Percentiles rank a stretch among this genome's conserved stretches.
phyloP scores from a whole-genome alignment of 352 stramenopile species.

The Pseudoperonospora humuli region DNA sequence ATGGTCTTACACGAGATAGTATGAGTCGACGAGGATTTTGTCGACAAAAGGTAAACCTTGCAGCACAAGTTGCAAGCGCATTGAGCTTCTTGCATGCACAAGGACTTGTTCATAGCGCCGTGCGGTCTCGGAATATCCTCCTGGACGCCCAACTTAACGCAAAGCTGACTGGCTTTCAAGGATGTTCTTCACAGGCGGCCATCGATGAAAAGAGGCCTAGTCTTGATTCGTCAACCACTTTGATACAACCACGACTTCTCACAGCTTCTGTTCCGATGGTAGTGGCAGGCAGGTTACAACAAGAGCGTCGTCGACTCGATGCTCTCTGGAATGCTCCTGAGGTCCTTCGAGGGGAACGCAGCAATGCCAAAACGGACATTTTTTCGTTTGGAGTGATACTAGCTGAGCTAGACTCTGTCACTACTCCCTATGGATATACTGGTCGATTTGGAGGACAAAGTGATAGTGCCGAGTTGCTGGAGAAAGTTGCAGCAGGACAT shows the following conservation, averaged over 20 bases:
- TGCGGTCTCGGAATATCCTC: conserved; percentile 28
- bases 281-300: conserved; percentile 11
- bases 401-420: conserved; percentile 35
- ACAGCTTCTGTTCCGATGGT: conserved; percentile 12
- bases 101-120: conserved; percentile 24
- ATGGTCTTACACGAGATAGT: conserved; percentile 3
- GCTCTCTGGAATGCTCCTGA: conserved; percentile 40
- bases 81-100: conserved; percentile 48
- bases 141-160: conserved; percentile 28
- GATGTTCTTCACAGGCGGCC: conserved; percentile 2
- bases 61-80: conserved; percentile 33
- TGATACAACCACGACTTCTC: conserved; percentile 6
- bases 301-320: conserved; percentile 11
- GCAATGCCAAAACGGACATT: conserved; percentile 39
- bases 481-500: conserved; percentile 26
- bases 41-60: conserved; percentile 38
- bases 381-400: conserved; percentile 55
- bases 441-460: conserved; percentile 4
- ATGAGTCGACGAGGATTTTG: conserved; percentile 23
- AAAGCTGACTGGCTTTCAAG: conserved; percentile 46
- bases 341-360: conserved; percentile 33
- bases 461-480: conserved; percentile 22
- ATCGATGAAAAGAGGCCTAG: conserved; percentile 7
- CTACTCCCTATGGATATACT: conserved; percentile 15
- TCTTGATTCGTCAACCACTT: conserved; percentile 1